These are phyloP conservation scores for Hymenoscyphus infarciens DNA, from an alignment of 2,329 filamentous ascomycete genomes.

Conservation along the genomic window DNA sequence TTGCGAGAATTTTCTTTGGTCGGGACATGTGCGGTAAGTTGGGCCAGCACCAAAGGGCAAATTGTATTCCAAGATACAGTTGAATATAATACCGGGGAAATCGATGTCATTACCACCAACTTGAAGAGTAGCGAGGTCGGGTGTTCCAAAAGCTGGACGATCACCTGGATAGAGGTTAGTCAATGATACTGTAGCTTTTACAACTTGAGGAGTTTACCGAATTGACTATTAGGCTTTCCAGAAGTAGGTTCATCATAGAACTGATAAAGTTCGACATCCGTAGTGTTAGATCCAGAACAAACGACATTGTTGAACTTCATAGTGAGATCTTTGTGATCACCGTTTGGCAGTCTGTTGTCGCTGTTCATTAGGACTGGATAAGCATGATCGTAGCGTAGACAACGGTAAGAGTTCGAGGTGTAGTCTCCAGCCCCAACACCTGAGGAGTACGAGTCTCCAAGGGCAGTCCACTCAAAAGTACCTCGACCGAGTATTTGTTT, in stretches of 20 bases:
- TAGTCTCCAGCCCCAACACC: conserved; percentile 13
- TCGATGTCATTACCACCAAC: conserved; percentile 14
- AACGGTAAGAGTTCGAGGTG: conserved; percentile 3
- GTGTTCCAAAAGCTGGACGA: conserved; percentile 5
- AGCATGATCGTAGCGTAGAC: conserved; percentile 10
- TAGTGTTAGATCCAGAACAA: conserved; percentile 10
- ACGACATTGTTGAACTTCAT: conserved; percentile 12
- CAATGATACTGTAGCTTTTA: not conserved
- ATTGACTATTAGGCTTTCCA: conserved; percentile 8
- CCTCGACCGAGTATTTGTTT: not conserved
- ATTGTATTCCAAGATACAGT: conserved; percentile 9
- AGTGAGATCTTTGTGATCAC: not conserved
- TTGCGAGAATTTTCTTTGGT: conserved; percentile 6
- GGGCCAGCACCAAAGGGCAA: conserved; percentile 3
- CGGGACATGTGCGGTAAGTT: conserved; percentile 6
- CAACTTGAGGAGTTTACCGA: not conserved
- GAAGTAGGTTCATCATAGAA: conserved; percentile 9
- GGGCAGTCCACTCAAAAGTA: conserved; percentile 13
- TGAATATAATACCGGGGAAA: conserved; percentile 12
- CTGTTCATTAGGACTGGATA: conserved; percentile 10
- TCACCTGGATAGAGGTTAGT: not conserved
- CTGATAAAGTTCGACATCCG: conserved; percentile 11
- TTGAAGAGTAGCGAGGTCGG: conserved; percentile 4
- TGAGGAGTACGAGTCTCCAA: conserved; percentile 12
- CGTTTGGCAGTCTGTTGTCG: conserved; percentile 1